Evolutionary conservation across 306 rosid genomes (phyloP), one percentile per base, ranked within the genome.

Genomic region (Casuarina glauca): DNA sequence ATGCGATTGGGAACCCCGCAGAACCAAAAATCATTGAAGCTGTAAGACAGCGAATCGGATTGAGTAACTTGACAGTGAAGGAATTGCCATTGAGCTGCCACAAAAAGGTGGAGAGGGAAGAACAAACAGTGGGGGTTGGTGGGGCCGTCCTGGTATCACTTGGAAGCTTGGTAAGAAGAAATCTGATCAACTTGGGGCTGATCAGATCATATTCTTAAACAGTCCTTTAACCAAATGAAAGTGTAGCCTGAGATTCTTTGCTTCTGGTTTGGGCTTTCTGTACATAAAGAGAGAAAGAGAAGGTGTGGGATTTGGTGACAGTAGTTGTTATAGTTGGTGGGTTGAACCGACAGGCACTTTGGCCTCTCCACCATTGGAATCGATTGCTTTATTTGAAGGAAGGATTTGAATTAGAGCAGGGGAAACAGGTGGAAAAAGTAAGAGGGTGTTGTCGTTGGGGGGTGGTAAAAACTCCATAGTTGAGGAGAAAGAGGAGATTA

Each of bases 161-260:
- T 46, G 97, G 99, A 78, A 91, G 92, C 90, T 78, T 95, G 63
- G 89, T 95, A 82, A 91, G 88, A 78, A 91, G 96, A 88, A 95
- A 95, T 84, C 91, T 95, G 0, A 89, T 82, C 86, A 87, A 85
- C 83, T 87, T 93, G 90, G 97, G 99, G 52, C 82, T 91, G 72
- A 91, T 95, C 83, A 85, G 89, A 77, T 91, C 97, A 9, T 91
- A 89, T 77, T 95, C 94, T 67, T 93, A 61, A 75, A 80, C 79
- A 60, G 73, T 48, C 16, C 36, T 26, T 16, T 17, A 49, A 66
- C 46, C 0, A 81, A 80, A 78, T 69, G 77, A 50, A 53, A 62
- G 41, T 66, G 89, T 82, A 64, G 86, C 77, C 69, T 83, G 57
- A 73, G 79, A 87, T 92, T 92, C 93, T 84, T 88, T 95, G 91